Percentiles rank a stretch among this genome's conserved stretches.
These are phyloP conservation scores for Colletotrichum noveboracense DNA, from an alignment of 2,329 filamentous ascomycete species.

Conservation along the genomic window DNA sequence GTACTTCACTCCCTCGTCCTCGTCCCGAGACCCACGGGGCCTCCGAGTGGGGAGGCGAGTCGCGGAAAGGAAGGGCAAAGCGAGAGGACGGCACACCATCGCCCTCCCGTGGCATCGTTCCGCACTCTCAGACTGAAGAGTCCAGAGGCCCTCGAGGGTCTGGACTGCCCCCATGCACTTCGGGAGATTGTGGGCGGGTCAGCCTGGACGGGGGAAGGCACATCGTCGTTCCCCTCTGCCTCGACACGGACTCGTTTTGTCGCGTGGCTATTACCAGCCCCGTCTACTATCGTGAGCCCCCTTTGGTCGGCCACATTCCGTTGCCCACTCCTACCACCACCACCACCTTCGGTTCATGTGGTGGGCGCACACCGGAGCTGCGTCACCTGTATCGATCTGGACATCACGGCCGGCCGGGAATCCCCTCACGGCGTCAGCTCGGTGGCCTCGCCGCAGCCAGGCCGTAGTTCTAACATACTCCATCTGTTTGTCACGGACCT, in stretches of 20 bases:
- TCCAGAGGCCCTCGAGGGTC: not conserved
- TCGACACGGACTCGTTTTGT: not conserved
- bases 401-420: constrained; percentile 5
- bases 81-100: not conserved
- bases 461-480: not conserved
- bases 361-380: not conserved
- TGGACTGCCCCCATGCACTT: not conserved
- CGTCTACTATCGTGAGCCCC: not conserved
- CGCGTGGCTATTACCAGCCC: not conserved
- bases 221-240: not conserved
- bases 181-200: constrained; percentile 18
- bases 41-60: constrained; percentile 1
- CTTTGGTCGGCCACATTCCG: constrained; percentile 11
- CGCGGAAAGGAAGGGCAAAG: constrained; percentile 1
- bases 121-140: not conserved
- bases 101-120: not conserved
- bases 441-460: not conserved
- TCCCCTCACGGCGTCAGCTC: not conserved
- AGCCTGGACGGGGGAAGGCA: constrained; percentile 1
- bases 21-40: not conserved
- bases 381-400: constrained; percentile 10
- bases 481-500: not conserved
- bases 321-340: not conserved
- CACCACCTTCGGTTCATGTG: not conserved
- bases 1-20: not conserved